phyloP scores from a whole-genome alignment of 169 alveolate genomes.

The Plasmodium cynomolgi region DNA sequence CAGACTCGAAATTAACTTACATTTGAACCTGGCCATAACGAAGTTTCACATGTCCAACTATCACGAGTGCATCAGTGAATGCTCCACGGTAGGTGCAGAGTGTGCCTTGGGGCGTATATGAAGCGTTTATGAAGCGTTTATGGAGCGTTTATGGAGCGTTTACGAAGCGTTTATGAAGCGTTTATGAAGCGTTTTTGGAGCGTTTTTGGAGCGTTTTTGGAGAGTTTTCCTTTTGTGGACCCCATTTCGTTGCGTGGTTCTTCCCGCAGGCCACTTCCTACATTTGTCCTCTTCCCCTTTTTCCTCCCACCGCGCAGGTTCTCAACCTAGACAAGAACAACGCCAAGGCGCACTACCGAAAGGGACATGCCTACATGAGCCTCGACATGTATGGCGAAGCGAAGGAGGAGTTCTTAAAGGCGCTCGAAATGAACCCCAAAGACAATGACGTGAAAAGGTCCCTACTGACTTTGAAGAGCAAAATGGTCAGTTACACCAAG shows the following conservation, averaged over 20 bases:
- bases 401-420: conserved; percentile 41
- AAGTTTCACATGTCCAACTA: conserved; percentile 58
- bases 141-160: background rate
- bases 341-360: conserved; percentile 64
- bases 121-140: background rate
- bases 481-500: conserved; percentile 37
- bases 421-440: conserved; percentile 25
- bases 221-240: background rate
- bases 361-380: conserved; percentile 74
- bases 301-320: conserved; percentile 8
- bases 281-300: background rate
- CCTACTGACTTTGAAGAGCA: conserved; percentile 8
- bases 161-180: background rate
- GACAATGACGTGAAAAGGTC: conserved; percentile 53
- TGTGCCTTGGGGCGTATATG: background rate
- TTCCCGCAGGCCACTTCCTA: background rate
- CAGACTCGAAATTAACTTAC: conserved; percentile 51
- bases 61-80: conserved; percentile 67
- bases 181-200: background rate
- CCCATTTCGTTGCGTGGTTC: background rate
- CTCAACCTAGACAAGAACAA: conserved; percentile 51
- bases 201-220: background rate
- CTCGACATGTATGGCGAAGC: conserved; percentile 55
- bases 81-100: conserved; percentile 31
- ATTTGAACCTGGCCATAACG: conserved; percentile 61